Percentiles rank a stretch among this genome's conserved stretches.
phyloP scores from a whole-genome alignment of 1,284 basidiomycete species.

The Leccinum subfulvum region DNA sequence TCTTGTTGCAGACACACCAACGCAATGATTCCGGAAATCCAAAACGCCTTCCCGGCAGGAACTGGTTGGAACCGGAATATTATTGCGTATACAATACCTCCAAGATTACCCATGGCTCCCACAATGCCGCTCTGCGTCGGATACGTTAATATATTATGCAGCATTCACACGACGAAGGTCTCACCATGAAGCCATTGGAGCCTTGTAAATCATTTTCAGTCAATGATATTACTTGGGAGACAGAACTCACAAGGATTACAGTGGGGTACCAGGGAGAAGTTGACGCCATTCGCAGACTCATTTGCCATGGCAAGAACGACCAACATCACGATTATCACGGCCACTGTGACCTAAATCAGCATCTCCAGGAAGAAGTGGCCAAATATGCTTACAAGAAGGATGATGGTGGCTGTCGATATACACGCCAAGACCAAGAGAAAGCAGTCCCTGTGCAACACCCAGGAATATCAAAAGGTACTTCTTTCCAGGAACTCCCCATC shows the following conservation, averaged over 20 bases:
- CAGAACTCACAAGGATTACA: constrained; percentile 43
- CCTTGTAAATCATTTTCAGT: constrained; percentile 8
- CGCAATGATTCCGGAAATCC: constrained; percentile 44
- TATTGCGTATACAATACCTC: constrained; percentile 50
- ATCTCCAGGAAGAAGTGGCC: background rate
- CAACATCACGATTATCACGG: constrained; percentile 33
- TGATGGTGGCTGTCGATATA: constrained; percentile 41
- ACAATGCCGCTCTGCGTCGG: constrained; percentile 45
- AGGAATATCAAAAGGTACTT: constrained; percentile 49
- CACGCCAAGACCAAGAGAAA: constrained; percentile 45
- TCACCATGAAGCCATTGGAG: constrained; percentile 38
- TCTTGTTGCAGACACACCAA: constrained; percentile 22
- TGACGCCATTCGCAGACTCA: constrained; percentile 52
- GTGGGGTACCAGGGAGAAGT: constrained; percentile 55
- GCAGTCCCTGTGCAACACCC: constrained; percentile 46
- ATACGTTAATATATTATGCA: background rate
- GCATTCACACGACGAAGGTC: background rate
- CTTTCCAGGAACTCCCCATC: constrained; percentile 48
- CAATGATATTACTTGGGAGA: background rate
- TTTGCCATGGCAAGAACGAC: constrained; percentile 17
- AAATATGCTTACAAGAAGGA: constrained; percentile 23
- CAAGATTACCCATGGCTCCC: constrained; percentile 52
- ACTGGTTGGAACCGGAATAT: constrained; percentile 49
- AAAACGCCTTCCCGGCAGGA: constrained; percentile 43
- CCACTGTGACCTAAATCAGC: constrained; percentile 15